Percentiles rank a stretch among this genome's conserved stretches.
Conservation (phyloP, 192 early-diverging fungal genomes). For the Rhizophagus prolifer region DNA sequence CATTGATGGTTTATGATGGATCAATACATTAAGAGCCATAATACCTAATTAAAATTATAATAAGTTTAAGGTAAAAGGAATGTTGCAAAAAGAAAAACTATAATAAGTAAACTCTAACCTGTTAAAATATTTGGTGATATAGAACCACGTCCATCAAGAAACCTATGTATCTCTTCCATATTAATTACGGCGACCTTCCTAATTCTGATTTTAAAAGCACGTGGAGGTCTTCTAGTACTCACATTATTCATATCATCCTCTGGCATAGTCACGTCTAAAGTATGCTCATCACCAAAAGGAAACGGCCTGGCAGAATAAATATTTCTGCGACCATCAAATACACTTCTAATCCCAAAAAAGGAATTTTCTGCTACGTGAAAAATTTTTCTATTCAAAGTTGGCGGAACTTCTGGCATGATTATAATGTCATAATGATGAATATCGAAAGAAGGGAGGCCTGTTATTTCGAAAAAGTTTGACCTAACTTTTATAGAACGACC, state of each 20-base stretch:
- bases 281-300: conserved; percentile 51
- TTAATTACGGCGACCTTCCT: conserved; percentile 67
- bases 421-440: conserved; percentile 89
- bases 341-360: conserved; percentile 29
- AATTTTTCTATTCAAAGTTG: conserved; percentile 67
- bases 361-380: conserved; percentile 53
- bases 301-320: conserved; percentile 63
- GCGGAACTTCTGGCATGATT: conserved; percentile 77
- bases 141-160: conserved; percentile 44
- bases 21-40: conserved; percentile 75
- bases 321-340: conserved; percentile 63
- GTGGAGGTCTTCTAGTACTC: conserved; percentile 42
- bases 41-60: conserved; percentile 38
- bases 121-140: conserved; percentile 25
- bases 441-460: conserved; percentile 55
- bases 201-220: conserved; percentile 64
- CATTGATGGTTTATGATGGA: conserved; percentile 77
- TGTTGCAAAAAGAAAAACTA: neutral
- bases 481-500: conserved; percentile 49
- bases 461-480: conserved; percentile 79
- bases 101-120: neutral
- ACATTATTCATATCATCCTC: conserved; percentile 38
- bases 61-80: no score
- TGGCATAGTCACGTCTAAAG: conserved; percentile 56
- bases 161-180: conserved; percentile 57